Percentiles rank a stretch among this genome's conserved stretches.
Conservation (phyloP, 2,329 filamentous ascomycete species). For the Aaosphaeria arxii region DNA sequence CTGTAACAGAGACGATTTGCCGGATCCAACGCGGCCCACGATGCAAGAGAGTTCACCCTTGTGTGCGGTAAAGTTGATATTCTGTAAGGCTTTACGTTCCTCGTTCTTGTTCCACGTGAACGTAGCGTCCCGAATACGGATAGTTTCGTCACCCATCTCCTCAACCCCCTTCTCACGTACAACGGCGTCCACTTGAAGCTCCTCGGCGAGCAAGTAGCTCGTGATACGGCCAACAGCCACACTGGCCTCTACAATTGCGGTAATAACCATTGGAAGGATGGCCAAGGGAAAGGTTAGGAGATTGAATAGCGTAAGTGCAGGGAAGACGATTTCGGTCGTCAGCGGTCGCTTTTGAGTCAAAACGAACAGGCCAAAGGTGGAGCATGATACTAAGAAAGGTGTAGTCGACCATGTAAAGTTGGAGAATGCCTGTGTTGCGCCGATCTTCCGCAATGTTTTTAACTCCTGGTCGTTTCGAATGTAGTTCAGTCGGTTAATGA, state of each 20-base stretch:
- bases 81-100: conserved; percentile 63
- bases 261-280: conserved; percentile 96
- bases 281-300: conserved; percentile 91
- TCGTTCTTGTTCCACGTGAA: conserved; percentile 95
- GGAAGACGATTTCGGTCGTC: conserved; percentile 94
- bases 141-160: conserved; percentile 78
- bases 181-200: conserved; percentile 84
- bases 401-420: conserved; percentile 99
- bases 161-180: conserved; percentile 65
- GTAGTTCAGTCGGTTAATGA: conserved; percentile 95
- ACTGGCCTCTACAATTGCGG: conserved; percentile 90
- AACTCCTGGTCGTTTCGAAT: conserved; percentile 95
- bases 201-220: conserved; percentile 80
- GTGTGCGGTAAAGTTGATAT: conserved; percentile 83
- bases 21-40: conserved; percentile 89
- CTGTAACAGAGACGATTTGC: conserved; percentile 91
- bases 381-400: conserved; percentile 95
- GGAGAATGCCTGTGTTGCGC: conserved; percentile 86
- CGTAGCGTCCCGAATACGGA: conserved; percentile 76
- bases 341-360: conserved; percentile 76
- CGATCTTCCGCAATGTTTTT: conserved; percentile 93
- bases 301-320: conserved; percentile 90
- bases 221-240: conserved; percentile 87
- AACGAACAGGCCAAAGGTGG: conserved; percentile 92
- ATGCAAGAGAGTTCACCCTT: conserved; percentile 93